These are phyloP conservation scores for Alternaria consortialis DNA, from an alignment of 2,329 filamentous ascomycete species.

Conservation along the genomic window DNA sequence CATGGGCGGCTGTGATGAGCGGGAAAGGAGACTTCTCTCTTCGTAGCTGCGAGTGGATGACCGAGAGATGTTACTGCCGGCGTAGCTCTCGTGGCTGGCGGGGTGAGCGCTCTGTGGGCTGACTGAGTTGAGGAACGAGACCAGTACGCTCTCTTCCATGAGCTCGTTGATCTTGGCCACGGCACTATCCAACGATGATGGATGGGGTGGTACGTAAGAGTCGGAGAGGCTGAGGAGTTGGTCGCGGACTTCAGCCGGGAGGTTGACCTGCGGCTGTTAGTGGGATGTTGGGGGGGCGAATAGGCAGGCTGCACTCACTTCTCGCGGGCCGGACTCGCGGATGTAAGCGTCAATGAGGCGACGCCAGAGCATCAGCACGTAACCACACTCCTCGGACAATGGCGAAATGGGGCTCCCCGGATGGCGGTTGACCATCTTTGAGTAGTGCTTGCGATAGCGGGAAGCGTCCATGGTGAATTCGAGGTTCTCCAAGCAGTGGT, in stretches of 20 bases:
- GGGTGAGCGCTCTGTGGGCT: slow-evolving; percentile 59
- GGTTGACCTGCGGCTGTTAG: slow-evolving; percentile 64
- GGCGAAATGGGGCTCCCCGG: slow-evolving; percentile 58
- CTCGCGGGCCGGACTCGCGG: slow-evolving; percentile 49
- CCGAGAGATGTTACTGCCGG: slow-evolving; percentile 51
- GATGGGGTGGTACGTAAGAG: slow-evolving; percentile 71
- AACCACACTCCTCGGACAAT: slow-evolving; percentile 68
- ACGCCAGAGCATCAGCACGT: slow-evolving; percentile 83
- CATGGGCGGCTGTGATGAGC: slow-evolving; percentile 41
- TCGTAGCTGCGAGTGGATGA: slow-evolving; percentile 54
- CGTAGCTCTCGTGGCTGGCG: slow-evolving; percentile 54
- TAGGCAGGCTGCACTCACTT: slow-evolving; percentile 32
- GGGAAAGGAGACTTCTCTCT: slow-evolving; percentile 46
- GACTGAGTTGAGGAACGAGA: slow-evolving; percentile 84
- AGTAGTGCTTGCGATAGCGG: slow-evolving; percentile 76
- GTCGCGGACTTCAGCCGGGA: slow-evolving; percentile 86
- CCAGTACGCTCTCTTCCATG: slow-evolving; percentile 95
- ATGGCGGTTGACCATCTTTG: slow-evolving; percentile 64
- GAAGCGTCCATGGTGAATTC: slow-evolving; percentile 97
- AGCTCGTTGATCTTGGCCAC: slow-evolving; percentile 91
- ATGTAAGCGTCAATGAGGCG: slow-evolving; percentile 92
- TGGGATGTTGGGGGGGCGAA: neutral
- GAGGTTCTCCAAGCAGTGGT: slow-evolving; percentile 94
- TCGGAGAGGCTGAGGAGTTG: slow-evolving; percentile 72
- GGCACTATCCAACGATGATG: slow-evolving; percentile 80